Evolutionary conservation across 1,139 yeast species (phyloP), one percentile per base, ranked within the genome.

Genomic region (Zygotorulaspora mrakii): DNA sequence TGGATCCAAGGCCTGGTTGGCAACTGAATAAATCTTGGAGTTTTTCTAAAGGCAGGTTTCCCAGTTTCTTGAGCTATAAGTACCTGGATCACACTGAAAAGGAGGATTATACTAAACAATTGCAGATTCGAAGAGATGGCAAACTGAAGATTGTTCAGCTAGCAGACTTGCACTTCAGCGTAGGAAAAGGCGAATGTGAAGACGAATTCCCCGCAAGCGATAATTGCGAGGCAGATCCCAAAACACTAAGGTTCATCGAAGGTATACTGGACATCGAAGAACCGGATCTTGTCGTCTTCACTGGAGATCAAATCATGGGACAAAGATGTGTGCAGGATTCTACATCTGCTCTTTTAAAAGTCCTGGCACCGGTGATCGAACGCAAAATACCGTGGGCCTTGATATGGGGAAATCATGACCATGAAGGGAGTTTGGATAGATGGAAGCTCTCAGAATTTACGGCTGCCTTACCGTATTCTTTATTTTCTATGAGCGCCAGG

Each of bases 141-240:
- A 75, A 70, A 47, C 84, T 82, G 62, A 87, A 84, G 59, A 79
- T 89, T 31, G 63, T 86, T 10, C 96, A 89, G 59, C 74, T 88
- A 2, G 94, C 96, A 0, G 97, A 89, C 59, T 66, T 88, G 43
- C 96, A 89, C 61, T 78, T 83, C 54, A 74, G 87, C 6, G 83
- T 91, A 0, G 91, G 89, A 1, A 69, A 65, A 36, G 96, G 96
- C 2, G 61, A 62, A 35, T 88, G 96, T 54, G 66, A 79, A 38
- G 91, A 87, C 58, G 82, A 87, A 3, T 74, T 62, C 16, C 88
- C 88, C 0, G 50, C 54, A 13, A 67, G 66, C 8, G 61, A 69
- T 2, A 65, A 64, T 7, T 88, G 96, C 54, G 63, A 70, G 44
- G 96, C 96, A 0, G 96, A 88, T 57, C 71, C 76, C 0, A 71